A percentile compares a stretch with the other conserved stretches of the same genome.
These are phyloP conservation scores for Cytospora leucostoma DNA, from an alignment of 2,329 filamentous ascomycete genomes.

Conservation along the genomic window DNA sequence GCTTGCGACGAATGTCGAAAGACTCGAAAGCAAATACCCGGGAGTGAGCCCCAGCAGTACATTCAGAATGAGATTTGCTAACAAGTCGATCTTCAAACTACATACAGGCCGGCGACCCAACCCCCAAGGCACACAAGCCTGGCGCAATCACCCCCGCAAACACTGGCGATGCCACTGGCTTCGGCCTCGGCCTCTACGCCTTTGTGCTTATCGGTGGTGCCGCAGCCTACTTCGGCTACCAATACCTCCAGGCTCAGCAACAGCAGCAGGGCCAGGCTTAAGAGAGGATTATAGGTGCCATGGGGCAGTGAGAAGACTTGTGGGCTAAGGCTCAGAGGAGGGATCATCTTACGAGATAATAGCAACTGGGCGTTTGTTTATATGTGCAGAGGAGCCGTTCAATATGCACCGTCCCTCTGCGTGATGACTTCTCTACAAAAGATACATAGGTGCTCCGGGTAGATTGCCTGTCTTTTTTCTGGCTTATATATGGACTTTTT, in stretches of 20 bases:
- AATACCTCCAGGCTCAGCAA: constrained; percentile 72
- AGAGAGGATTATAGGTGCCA: neutral
- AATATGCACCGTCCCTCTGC: neutral
- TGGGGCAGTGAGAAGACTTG: neutral
- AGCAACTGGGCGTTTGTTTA: constrained; percentile 8
- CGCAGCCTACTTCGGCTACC: constrained; percentile 78
- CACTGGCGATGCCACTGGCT: constrained; percentile 52
- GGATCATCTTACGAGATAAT: neutral
- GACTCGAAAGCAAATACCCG: neutral
- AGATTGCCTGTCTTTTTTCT: neutral
- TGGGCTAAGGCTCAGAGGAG: neutral
- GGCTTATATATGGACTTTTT: neutral
- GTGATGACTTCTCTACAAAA: constrained; percentile 6
- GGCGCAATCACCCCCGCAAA: constrained; percentile 52
- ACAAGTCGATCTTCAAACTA: neutral
- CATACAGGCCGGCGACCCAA: constrained; percentile 73
- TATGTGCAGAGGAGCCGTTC: neutral
- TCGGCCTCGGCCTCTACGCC: constrained; percentile 81
- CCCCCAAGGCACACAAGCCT: constrained; percentile 60
- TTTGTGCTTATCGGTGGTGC: constrained; percentile 76
- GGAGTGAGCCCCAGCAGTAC: constrained; percentile 3
- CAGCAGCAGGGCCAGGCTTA: constrained; percentile 20
- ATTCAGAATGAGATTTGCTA: neutral
- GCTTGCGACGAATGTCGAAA: neutral
- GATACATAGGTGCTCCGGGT: neutral